A percentile compares a stretch with the other conserved stretches of the same genome.
phyloP scores from a whole-genome alignment of 306 rosid species.

The Trichosanthes cucumerina region DNA sequence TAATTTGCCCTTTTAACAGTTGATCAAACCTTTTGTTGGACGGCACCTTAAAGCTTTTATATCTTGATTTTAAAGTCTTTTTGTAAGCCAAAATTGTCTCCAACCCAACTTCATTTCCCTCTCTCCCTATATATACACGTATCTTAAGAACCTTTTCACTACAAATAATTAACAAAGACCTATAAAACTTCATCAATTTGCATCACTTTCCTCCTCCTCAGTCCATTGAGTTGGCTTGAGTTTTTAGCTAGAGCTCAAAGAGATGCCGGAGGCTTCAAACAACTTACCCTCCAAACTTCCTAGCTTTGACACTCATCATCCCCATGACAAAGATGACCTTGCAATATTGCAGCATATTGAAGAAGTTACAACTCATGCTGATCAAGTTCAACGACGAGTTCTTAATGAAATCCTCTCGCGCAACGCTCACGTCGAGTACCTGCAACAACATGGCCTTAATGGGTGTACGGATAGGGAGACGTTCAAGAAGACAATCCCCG shows the following conservation, averaged over 20 bases:
- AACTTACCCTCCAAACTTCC: neutral
- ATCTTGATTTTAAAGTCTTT: neutral
- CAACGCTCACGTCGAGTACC: slow-evolving; percentile 42
- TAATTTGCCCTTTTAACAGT: no score
- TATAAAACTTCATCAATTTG: neutral
- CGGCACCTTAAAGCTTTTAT: neutral
- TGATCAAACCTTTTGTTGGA: no score
- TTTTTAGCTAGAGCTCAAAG: neutral
- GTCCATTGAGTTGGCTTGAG: neutral
- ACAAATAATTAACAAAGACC: neutral
- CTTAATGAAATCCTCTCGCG: slow-evolving; percentile 40
- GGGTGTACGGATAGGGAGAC: slow-evolving; percentile 23
- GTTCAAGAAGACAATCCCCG: slow-evolving; percentile 44
- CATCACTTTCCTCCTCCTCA: neutral
- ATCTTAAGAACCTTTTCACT: neutral
- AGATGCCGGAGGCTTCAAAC: neutral
- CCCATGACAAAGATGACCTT: slow-evolving; percentile 11
- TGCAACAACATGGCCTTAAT: slow-evolving; percentile 31
- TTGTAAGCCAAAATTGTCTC: neutral
- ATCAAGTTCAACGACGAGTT: slow-evolving; percentile 32
- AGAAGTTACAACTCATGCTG: slow-evolving; percentile 40
- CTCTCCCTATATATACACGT: neutral
- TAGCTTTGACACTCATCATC: neutral
- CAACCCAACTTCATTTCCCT: neutral
- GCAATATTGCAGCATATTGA: slow-evolving; percentile 33